Conservation (phyloP, 441 rosid genomes). For the Erodium trifolium region DNA sequence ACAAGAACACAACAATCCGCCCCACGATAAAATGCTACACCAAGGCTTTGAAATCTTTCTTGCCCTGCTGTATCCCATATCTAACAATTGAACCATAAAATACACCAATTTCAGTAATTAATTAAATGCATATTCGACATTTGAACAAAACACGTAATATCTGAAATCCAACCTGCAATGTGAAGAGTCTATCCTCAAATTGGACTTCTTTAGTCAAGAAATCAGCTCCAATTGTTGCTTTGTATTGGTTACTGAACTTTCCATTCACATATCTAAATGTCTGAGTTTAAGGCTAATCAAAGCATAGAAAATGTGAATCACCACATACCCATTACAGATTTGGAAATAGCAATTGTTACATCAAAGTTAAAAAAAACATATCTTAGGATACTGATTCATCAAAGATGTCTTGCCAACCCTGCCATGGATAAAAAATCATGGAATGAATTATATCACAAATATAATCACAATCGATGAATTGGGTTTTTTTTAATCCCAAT, state of each 20-base stretch:
- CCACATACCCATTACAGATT: not conserved
- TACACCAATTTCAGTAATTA: no score
- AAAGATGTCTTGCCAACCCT: conserved; percentile 7
- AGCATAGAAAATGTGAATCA: not conserved
- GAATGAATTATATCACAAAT: not conserved
- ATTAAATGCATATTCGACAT: not conserved
- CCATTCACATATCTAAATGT: conserved; percentile 6
- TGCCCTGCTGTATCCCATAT: conserved; percentile 86
- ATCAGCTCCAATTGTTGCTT: not conserved
- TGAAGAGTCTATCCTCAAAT: not conserved
- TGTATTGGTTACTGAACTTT: conserved; percentile 6
- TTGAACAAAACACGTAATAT: not conserved
- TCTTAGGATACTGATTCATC: conserved; percentile 7
- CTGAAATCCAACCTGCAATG: conserved; percentile 1
- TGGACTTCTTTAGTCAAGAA: no score
- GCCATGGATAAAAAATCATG: not conserved
- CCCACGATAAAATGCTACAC: conserved; percentile 74
- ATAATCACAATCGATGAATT: not conserved
- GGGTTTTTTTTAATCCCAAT: no score
- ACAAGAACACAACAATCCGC: conserved; percentile 31
- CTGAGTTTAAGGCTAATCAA: not conserved
- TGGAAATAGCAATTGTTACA: conserved; percentile 4
- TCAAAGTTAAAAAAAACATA: not conserved
- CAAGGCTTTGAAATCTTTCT: conserved; percentile 58
- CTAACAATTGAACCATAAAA: conserved; percentile 27